Evolutionary conservation across 805 yeast species (phyloP), one percentile per base, ranked within the genome.

Genomic region (Candida endomychidarum): DNA sequence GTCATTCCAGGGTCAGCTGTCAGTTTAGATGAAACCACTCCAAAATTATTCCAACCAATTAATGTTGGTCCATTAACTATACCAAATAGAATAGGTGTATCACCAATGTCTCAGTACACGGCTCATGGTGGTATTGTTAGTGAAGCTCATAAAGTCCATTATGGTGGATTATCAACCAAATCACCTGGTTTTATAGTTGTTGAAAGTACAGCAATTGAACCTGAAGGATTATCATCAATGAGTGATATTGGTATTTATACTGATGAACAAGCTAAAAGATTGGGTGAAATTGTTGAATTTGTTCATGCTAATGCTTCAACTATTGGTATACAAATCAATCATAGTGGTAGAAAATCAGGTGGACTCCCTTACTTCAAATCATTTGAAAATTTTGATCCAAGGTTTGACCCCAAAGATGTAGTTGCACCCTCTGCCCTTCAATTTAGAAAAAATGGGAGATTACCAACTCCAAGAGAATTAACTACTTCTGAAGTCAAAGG

Each of bases 41-140:
- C 80, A 2, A 50, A 43, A 33, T 49, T 71, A 8, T 77, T 77
- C 53, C 53, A 58, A 25, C 78, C 80, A 0, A 48, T 76, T 33
- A 61, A 55, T 4, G 12, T 62, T 76, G 40, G 60, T 67, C 18
- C 58, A 55, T n/a, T 33, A 70, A 37, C 54, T 58, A 2, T 53
- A 15, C 68, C 64, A 10, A 80, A 80, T 53, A 61, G 84, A 44
- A 53, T 77, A 20, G 79, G 79, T 36, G 77, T 78, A 15, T 67
- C 81, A 0, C 81, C 81, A 33, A 74, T 77, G 80, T 73, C 80
- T 51, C 71, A 63, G 35, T 77, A 76, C 53, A 68, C 80, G 5
- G 67, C 74, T 2, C 47, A 48, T 17, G 57, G 74, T 34, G 70
- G 71, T 2, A 53, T 56, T 11, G 63, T 69, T 0, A 77, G 74